Conservation (phyloP, 2,329 filamentous ascomycete species). For the Acrocalymma vagum region DNA sequence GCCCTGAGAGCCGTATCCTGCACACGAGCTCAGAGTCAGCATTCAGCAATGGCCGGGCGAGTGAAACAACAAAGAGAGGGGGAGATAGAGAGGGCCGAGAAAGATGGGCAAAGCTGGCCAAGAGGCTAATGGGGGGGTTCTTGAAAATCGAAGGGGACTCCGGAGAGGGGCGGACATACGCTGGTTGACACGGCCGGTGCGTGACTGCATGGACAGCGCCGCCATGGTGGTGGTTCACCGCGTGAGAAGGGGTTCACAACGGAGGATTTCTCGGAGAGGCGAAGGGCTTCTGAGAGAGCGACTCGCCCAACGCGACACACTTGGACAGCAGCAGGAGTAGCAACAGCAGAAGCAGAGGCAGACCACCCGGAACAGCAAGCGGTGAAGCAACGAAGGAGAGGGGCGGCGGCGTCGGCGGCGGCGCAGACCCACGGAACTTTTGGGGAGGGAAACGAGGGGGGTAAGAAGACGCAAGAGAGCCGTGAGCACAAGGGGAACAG, state of each 20-base stretch:
- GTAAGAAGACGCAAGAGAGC: conserved; percentile 11
- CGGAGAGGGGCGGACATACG: conserved; percentile 70
- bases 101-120: conserved; percentile 14
- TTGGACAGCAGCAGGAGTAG: too few species aligned
- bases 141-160: conserved; percentile 16
- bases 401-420: too few species aligned
- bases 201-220: conserved; percentile 67
- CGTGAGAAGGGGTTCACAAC: conserved; percentile 16
- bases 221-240: conserved; percentile 55
- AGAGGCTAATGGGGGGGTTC: conserved; percentile 19
- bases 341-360: conserved; percentile 23
- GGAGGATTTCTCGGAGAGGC: conserved; percentile 11
- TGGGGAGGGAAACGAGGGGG: background rate
- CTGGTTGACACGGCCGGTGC: conserved; percentile 80
- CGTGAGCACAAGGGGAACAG: conserved; percentile 37
- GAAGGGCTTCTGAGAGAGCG: conserved; percentile 17
- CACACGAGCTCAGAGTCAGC: conserved; percentile 28
- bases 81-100: background rate
- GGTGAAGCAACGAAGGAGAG: too few species aligned
- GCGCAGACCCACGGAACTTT: background rate
- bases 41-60: background rate
- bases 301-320: conserved; percentile 20
- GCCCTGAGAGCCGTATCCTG: conserved; percentile 91
- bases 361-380: too few species aligned
- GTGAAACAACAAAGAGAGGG: background rate